A percentile compares a stretch with the other conserved stretches of the same genome.
Conservation (phyloP, 139 green algal genomes). For the Gonium pectorale region DNA sequence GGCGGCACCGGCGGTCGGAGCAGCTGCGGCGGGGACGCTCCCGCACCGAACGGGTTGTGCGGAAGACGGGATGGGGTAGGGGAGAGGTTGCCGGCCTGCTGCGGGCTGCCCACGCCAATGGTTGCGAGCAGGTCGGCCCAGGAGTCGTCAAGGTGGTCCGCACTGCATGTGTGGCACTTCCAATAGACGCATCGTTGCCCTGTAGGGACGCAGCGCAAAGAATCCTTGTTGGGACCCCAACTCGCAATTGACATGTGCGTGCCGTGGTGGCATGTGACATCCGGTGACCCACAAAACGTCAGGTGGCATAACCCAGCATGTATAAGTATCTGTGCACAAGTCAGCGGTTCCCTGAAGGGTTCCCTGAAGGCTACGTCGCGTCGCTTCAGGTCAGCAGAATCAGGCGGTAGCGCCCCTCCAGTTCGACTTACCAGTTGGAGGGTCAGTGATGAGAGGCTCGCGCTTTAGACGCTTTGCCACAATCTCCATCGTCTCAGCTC, state of each 20-base stretch:
- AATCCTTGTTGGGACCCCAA: no score
- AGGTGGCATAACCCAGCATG: no score
- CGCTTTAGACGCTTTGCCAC: slow-evolving; percentile 16
- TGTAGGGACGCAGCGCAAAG: background rate
- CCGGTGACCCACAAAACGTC: no score
- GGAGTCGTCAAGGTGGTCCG: slow-evolving; percentile 22
- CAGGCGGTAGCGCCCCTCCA: no score
- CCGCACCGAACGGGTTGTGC: background rate
- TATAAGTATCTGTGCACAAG: no score
- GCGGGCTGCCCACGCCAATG: slow-evolving; percentile 7
- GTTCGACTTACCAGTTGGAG: slow-evolving; percentile 17
- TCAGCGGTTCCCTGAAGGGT: no score
- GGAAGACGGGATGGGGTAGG: background rate
- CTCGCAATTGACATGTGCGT: no score
- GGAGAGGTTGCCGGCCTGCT: slow-evolving; percentile 1
- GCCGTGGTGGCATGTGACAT: no score
- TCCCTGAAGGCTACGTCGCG: no score
- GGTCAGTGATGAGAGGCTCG: slow-evolving; percentile 9
- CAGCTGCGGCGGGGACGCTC: background rate
- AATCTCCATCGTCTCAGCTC: slow-evolving; percentile 2
- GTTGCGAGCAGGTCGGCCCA: slow-evolving; percentile 11
- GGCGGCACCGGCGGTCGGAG: slow-evolving; percentile 10
- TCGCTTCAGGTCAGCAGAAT: no score
- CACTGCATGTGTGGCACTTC: slow-evolving; percentile 32
- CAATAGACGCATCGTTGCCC: slow-evolving; percentile 33